Conservation (phyloP, 164 flowering plant species). For the Nelumbo lutea region DNA sequence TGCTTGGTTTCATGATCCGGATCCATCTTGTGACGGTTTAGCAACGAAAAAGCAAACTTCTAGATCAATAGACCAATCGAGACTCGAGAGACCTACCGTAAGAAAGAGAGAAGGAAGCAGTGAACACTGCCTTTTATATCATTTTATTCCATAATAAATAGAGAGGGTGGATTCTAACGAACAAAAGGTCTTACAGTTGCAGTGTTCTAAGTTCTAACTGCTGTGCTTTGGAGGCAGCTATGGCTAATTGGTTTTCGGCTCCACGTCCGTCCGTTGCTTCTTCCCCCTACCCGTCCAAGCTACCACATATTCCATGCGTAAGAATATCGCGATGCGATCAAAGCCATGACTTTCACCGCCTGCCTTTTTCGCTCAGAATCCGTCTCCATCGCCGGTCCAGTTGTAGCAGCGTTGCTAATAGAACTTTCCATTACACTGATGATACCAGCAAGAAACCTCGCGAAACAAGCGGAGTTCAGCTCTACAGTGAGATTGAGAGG, state of each 20-base stretch:
- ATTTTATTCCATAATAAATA: no score
- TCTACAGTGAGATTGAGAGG: slow-evolving; percentile 18
- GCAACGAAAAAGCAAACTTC: no score
- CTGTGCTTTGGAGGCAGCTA: background rate
- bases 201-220: background rate
- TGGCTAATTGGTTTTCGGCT: background rate
- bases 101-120: no score
- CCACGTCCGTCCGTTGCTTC: background rate
- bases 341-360: background rate
- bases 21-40: no score
- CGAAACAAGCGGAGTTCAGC: slow-evolving; percentile 11
- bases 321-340: background rate
- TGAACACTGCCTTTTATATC: no score
- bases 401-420: background rate
- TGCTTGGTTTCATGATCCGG: no score
- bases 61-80: no score
- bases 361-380: background rate
- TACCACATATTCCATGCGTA: background rate
- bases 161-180: background rate
- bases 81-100: no score
- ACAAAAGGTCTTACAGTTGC: background rate
- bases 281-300: background rate
- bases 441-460: background rate
- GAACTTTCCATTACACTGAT: slow-evolving; percentile 7
- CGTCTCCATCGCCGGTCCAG: background rate